Evolutionary conservation across 108 stramenopile species (phyloP), one percentile per base, ranked within the genome.

Genomic region (Nannochloropsis gaditana): DNA sequence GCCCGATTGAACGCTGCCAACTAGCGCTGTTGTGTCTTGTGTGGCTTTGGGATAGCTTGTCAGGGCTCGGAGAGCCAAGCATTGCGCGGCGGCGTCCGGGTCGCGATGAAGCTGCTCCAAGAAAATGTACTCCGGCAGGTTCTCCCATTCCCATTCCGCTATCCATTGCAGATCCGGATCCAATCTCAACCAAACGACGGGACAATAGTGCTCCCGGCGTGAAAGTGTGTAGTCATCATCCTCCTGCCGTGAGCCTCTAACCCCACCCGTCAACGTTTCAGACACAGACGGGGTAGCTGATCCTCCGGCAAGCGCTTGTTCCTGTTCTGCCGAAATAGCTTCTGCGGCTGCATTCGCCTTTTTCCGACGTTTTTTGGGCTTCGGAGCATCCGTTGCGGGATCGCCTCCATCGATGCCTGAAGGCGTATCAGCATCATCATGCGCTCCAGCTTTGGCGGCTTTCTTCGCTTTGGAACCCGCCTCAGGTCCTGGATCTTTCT

Each of bases 101-200:
- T 73, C 59, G 59, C 59, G 59, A n/a, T 73, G 59, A n/a, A 73
- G 59, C 59, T 73, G 59, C 8, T 73, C 59, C 19, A 73, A n/a
- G n/a, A 73, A 73, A n/a, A 73, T 15, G n/a, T 73, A 73, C 59
- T 73, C 59, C 3, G 59, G 59, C 4, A 73, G n/a, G 8, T 73
- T 73, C 59, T 73, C 59, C 59, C 59, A 73, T 73, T 73, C 59
- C 59, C 59, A 73, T 73, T 73, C 59, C n/a, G 59, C n/a, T n/a
- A 73, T 73, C 59, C 59, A 73, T n/a, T 73, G 59, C 59, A 73
- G n/a, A n/a, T 73, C 59, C 2, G 59, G 59, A 73, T 73, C 59
- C 19, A 73, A n/a, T n/a, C 59, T 15, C 59, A 73, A 2, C 59
- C 59, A 73, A 15, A 73, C 59, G n/a, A 73, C 59, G 19, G 59